Base-by-base conservation (phyloP, 2,329 filamentous ascomycete genomes). In the Penicillium sp. region DNA sequence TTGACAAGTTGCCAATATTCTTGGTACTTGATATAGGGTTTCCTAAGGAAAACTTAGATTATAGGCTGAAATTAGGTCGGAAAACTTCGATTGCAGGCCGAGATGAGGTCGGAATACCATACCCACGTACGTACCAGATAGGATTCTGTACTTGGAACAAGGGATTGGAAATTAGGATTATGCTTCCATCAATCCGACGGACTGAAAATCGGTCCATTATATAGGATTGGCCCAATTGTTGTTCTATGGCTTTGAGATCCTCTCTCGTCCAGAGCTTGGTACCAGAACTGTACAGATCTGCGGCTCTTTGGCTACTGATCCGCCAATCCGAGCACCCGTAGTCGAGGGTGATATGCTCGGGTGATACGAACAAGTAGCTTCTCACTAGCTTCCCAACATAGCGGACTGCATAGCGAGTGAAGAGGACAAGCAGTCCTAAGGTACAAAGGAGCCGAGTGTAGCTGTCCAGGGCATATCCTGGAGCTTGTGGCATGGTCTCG, bases 1-100 rank as follows among this genome's bases (percentile, higher is more conserved):
- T 53, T 55, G 40, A 59, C 50, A 51, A 59, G 51, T 52, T 48
- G 39, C 56, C 48, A 58, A 53, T 57, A 57, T 48, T 54, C 53
- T 57, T 55, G 49, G 52, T 56, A 57, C 21, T 57, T 57, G 35
- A 57, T 22, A 48, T 54, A 9, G 10, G 53, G 55, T 52, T 56
- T 57, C 55, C 55, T 57, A 54, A 45, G 41, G 28, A 39, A 43
- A 47, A 43, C 8, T 57, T 53, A 58, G 51, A 53, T 49, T 47
- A 5, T 3, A 49, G 37, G 37, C 43, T 52, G 37, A 43, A 43
- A 47, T 42, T 48, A 6, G 32, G 37, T 48, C 43, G 45, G 55
- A 51, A 50, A 47, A 43, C 8, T 57, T 53, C 57, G 51, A 53
- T 49, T 47, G 7, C 5, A 49, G 37, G 37, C 43, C 50, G 37